A percentile compares a stretch with the other conserved stretches of the same genome.
These are phyloP conservation scores for Diaporthe citrichinensis DNA, from an alignment of 2,329 filamentous ascomycete species.

Conservation along the genomic window DNA sequence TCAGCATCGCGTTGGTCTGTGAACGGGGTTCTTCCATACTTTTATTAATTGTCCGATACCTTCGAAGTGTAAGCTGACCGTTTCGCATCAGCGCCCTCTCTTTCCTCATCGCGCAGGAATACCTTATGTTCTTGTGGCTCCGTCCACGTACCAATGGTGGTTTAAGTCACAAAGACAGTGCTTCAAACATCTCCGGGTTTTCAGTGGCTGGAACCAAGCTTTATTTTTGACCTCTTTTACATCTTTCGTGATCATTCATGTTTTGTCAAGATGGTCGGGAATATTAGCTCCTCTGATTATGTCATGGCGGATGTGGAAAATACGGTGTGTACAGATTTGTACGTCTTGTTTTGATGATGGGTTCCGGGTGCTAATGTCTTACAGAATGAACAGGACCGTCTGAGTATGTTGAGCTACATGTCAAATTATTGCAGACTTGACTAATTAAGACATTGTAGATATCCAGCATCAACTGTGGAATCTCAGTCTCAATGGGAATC, in stretches of 20 bases:
- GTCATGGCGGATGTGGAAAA: constrained; percentile 3
- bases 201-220: neutral
- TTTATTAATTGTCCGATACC: no score
- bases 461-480: constrained; percentile 6
- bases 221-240: neutral
- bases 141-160: neutral
- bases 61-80: neutral
- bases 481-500: neutral
- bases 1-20: no score
- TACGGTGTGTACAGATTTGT: neutral
- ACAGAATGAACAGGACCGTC: neutral
- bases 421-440: neutral
- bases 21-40: no score
- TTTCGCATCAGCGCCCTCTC: neutral
- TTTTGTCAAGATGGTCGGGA: neutral
- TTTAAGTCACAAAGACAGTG: neutral
- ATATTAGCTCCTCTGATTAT: neutral
- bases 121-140: no score
- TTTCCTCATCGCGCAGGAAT: neutral
- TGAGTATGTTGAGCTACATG: neutral
- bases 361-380: neutral
- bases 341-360: neutral
- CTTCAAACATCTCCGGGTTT: neutral
- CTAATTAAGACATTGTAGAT: neutral
- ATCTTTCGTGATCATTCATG: neutral